phyloP scores from a whole-genome alignment of 805 yeast genomes.

The Hanseniaspora guilliermondii region DNA sequence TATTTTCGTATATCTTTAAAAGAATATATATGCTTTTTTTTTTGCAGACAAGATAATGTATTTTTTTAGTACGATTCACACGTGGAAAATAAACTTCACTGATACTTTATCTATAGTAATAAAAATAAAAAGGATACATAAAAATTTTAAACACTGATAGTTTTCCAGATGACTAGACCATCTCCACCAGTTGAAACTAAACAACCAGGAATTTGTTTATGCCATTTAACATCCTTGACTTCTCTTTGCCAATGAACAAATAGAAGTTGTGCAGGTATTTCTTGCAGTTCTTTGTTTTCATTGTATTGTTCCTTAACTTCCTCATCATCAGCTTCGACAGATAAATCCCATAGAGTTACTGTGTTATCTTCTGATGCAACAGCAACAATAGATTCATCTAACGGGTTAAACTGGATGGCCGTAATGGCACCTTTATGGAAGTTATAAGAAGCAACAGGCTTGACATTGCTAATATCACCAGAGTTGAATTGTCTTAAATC shows the following conservation, averaged over 20 bases:
- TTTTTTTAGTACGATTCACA: background rate
- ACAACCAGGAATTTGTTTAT: conserved; percentile 90
- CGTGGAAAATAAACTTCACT: background rate
- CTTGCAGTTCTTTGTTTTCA: conserved; percentile 67
- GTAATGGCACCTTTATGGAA: conserved; percentile 93
- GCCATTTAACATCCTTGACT: conserved; percentile 98
- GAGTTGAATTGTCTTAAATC: conserved; percentile 77
- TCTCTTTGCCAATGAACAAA: conserved; percentile 98
- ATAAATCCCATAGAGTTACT: conserved; percentile 93
- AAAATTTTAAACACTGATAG: conserved; percentile 75
- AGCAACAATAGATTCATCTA: conserved; percentile 89
- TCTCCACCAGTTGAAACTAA: conserved; percentile 90
- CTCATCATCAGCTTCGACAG: conserved; percentile 97
- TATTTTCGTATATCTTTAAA: too few relatives aligned
- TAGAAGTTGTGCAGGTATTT: conserved; percentile 87
- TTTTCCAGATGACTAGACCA: conserved; percentile 91
- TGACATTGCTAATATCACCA: conserved; percentile 29
- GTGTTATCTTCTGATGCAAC: conserved; percentile 95
- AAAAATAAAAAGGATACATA: background rate
- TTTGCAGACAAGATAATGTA: too few relatives aligned
- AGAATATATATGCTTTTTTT: too few relatives aligned
- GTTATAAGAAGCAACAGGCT: conserved; percentile 87
- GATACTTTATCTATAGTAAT: background rate
- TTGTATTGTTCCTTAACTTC: conserved; percentile 78
- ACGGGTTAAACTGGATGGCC: conserved; percentile 84